Evolutionary conservation across 176 grass and related monocot genomes (phyloP).

Genomic region (Triticum turgidum): DNA sequence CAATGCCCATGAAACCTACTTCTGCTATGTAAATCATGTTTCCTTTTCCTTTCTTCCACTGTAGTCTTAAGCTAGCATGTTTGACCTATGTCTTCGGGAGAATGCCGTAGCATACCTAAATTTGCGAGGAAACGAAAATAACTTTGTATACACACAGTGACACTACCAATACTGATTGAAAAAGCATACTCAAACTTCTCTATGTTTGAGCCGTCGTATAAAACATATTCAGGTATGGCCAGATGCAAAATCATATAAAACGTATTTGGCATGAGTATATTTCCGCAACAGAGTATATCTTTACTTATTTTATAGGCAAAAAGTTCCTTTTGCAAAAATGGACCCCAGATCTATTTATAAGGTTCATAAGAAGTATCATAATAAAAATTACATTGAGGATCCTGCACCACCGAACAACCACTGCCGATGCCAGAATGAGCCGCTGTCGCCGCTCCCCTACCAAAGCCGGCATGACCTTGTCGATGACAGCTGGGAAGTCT

Average conservation of each 20-base stretch:
- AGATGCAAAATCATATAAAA: too few relatives aligned
- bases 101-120: not conserved
- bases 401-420: too few relatives aligned
- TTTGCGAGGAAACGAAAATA: not conserved
- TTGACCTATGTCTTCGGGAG: not conserved
- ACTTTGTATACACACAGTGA: not conserved
- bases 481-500: too few relatives aligned
- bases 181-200: not conserved
- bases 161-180: not conserved
- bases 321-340: not conserved
- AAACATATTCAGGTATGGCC: not conserved
- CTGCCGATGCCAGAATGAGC: too few relatives aligned
- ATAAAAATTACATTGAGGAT: too few relatives aligned
- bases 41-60: not conserved
- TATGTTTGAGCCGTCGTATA: not conserved
- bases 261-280: too few relatives aligned
- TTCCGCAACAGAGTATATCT: too few relatives aligned
- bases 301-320: not conserved
- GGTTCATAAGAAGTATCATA: too few relatives aligned
- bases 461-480: too few relatives aligned
- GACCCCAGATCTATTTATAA: too few relatives aligned
- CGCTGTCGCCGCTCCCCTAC: too few relatives aligned
- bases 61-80: not conserved
- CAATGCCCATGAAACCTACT: conserved; percentile 8
- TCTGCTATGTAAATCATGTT: not conserved